Conservation (phyloP, 257 asterid genomes). For the Vinca minor region DNA sequence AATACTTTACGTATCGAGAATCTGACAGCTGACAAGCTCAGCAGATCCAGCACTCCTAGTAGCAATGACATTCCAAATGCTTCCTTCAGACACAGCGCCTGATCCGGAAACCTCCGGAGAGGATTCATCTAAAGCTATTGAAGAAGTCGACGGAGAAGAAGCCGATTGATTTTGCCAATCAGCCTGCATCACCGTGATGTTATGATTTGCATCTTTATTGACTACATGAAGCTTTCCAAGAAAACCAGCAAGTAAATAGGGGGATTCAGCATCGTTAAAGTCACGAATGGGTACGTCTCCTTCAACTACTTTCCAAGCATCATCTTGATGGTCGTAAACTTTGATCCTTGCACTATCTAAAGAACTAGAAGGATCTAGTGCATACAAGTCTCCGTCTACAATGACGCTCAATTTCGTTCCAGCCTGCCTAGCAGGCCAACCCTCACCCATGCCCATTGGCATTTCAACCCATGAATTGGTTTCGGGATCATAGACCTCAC, state of each 20-base stretch:
- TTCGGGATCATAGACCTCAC: constrained; percentile 88
- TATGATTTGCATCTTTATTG: constrained; percentile 57
- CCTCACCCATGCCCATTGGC: constrained; percentile 95
- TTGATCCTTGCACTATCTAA: constrained; percentile 73
- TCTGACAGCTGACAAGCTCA: constrained; percentile 81
- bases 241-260: constrained; percentile 70
- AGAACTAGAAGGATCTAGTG: constrained; percentile 70
- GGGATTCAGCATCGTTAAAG: constrained; percentile 59
- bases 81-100: constrained; percentile 35
- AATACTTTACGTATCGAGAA: constrained; percentile 44
- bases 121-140: constrained; percentile 29
- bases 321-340: constrained; percentile 73
- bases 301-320: constrained; percentile 70
- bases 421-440: constrained; percentile 96
- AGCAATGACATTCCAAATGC: constrained; percentile 55
- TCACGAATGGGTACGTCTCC: constrained; percentile 70
- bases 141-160: constrained; percentile 34
- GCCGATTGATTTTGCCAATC: constrained; percentile 34
- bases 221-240: constrained; percentile 74
- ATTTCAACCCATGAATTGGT: constrained; percentile 76
- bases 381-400: constrained; percentile 74
- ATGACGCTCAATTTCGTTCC: constrained; percentile 77
- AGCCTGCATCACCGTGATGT: constrained; percentile 59
- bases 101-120: constrained; percentile 34
- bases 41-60: constrained; percentile 48